These are phyloP conservation scores for Rhodotorula mucilaginosa DNA, from an alignment of 1,284 basidiomycete species.

Conservation along the genomic window DNA sequence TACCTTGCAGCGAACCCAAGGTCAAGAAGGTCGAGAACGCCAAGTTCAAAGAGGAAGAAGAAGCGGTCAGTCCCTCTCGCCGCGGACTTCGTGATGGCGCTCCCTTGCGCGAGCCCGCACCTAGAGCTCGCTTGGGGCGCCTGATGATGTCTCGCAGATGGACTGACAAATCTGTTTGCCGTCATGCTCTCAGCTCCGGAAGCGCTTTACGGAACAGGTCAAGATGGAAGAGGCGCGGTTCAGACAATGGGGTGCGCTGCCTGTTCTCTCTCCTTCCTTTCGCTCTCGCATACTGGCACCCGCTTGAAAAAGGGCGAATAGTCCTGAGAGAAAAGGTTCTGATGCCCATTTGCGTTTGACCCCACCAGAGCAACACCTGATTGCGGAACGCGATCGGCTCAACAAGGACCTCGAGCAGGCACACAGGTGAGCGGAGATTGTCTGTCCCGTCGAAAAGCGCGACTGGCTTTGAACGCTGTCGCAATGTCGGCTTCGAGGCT, in stretches of 20 bases:
- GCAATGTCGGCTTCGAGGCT: no score
- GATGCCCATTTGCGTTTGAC: no score
- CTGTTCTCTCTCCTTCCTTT: background rate
- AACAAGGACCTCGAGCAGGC: conserved; percentile 91
- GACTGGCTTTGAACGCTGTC: background rate
- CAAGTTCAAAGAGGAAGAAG: conserved; percentile 99
- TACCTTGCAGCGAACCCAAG: conserved; percentile 72
- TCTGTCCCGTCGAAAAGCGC: background rate
- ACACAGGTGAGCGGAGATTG: conserved; percentile 60
- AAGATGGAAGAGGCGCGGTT: conserved; percentile 97
- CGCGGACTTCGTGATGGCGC: no score
- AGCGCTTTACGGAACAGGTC: conserved; percentile 99
- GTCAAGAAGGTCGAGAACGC: conserved; percentile 99
- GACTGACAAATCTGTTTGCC: background rate
- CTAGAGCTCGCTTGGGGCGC: background rate
- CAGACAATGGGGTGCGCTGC: conserved; percentile 94
- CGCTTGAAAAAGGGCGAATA: no score
- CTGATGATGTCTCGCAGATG: no score
- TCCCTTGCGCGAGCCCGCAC: background rate
- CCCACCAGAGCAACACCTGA: conserved; percentile 61
- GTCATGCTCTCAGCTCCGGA: conserved; percentile 65
- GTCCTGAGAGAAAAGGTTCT: background rate
- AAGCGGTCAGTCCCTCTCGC: conserved; percentile 56
- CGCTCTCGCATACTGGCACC: background rate
- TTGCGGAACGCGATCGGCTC: conserved; percentile 90